Evolutionary conservation across 2,329 filamentous ascomycete species (phyloP).

Genomic region (Seiridium cupressi): DNA sequence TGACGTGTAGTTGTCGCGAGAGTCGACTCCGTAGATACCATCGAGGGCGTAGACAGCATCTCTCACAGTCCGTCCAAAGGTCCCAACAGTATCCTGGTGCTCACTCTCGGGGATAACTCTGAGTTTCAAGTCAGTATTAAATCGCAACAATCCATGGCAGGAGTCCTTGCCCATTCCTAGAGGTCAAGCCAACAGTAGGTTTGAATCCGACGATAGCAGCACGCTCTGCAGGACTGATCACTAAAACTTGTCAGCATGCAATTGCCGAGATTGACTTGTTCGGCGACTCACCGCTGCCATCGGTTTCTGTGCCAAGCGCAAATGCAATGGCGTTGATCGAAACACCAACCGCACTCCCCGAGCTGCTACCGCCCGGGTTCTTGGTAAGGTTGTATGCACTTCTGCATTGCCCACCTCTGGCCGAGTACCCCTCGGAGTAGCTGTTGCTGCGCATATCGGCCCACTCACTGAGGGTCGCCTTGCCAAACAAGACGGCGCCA

Average conservation of each 20-base stretch:
- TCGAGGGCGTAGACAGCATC: slow-evolving; percentile 68
- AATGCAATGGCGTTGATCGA: slow-evolving; percentile 62
- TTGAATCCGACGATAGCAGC: slow-evolving; percentile 73
- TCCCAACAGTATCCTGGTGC: slow-evolving; percentile 68
- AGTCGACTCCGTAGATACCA: slow-evolving; percentile 64
- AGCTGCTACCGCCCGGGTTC: slow-evolving; percentile 68
- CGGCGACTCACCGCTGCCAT: slow-evolving; percentile 53
- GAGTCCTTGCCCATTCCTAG: slow-evolving; percentile 41
- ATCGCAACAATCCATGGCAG: no score
- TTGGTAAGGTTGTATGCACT: slow-evolving; percentile 68
- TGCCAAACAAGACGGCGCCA: slow-evolving; percentile 62
- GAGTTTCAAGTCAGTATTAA: not conserved
- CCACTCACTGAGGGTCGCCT: slow-evolving; percentile 72
- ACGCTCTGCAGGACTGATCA: slow-evolving; percentile 70
- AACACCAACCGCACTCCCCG: slow-evolving; percentile 64
- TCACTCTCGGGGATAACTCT: slow-evolving; percentile 62
- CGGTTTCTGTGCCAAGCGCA: slow-evolving; percentile 71
- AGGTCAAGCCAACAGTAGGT: slow-evolving; percentile 72
- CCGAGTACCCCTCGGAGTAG: slow-evolving; percentile 67
- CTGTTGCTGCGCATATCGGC: slow-evolving; percentile 45
- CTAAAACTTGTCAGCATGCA: slow-evolving; percentile 19
- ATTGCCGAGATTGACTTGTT: not conserved
- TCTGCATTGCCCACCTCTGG: slow-evolving; percentile 61
- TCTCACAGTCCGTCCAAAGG: slow-evolving; percentile 65
- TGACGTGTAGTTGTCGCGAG: slow-evolving; percentile 63